Evolutionary conservation across 2,329 filamentous ascomycete genomes (phyloP).

Genomic region (Dothideomycetes sp.): DNA sequence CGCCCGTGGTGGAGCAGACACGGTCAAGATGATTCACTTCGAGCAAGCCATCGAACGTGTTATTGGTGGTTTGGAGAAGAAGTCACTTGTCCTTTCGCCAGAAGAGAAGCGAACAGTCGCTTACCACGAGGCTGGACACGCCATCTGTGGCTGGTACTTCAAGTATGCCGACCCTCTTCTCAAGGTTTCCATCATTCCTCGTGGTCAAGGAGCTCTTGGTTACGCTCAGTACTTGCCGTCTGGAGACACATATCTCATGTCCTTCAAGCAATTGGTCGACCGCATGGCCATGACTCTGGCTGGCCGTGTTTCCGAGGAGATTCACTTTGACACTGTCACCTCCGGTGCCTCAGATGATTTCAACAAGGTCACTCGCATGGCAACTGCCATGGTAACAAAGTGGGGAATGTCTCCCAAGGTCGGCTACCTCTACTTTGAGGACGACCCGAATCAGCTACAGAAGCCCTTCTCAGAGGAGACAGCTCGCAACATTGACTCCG

Average conservation of each 20-base stretch:
- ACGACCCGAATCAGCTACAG: constrained; percentile 69
- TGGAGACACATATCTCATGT: constrained; percentile 91
- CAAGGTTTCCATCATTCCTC: constrained; percentile 97
- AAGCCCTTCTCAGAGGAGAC: constrained; percentile 97
- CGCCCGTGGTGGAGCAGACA: constrained; percentile 70
- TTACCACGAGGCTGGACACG: constrained; percentile 96
- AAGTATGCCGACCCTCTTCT: constrained; percentile 92
- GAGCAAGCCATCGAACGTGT: constrained; percentile 97
- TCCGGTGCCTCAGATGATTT: constrained; percentile 94
- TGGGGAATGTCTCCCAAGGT: constrained; percentile 97
- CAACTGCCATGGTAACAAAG: constrained; percentile 96
- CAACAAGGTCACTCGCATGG: constrained; percentile 95
- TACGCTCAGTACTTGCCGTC: constrained; percentile 96
- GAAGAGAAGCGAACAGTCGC: constrained; percentile 93
- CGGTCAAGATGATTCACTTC: constrained; percentile 82
- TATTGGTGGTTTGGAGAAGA: constrained; percentile 93
- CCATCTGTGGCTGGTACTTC: constrained; percentile 98
- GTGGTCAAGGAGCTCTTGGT: constrained; percentile 83
- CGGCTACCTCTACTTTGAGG: constrained; percentile 79
- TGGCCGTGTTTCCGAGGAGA: constrained; percentile 86
- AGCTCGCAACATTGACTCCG: constrained; percentile 80
- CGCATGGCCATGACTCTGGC: constrained; percentile 99
- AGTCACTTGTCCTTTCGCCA: constrained; percentile 84
- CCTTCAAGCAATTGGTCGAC: constrained; percentile 90
- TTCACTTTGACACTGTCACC: constrained; percentile 95